Evolutionary conservation across 495 filamentous ascomycete genomes (phyloP).

Genomic region (Podospora bellae-mahoneyi): DNA sequence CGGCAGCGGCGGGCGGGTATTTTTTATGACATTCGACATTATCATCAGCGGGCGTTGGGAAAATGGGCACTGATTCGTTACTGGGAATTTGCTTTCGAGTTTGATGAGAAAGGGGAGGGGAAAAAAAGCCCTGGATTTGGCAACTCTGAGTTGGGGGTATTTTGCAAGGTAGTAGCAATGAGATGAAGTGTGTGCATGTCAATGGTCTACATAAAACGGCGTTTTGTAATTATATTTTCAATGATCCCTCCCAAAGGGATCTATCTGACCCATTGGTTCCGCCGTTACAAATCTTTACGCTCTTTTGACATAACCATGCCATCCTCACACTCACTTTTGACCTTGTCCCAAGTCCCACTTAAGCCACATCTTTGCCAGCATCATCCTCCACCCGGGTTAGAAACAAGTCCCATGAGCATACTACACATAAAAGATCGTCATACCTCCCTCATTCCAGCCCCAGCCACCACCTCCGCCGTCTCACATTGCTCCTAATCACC

Average conservation of each 20-base stretch:
- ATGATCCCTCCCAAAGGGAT: background rate
- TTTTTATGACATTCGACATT: background rate
- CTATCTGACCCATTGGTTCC: background rate
- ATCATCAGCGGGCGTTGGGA: constrained; percentile 12
- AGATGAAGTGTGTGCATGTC: background rate
- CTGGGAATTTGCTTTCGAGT: background rate
- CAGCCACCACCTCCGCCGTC: no score
- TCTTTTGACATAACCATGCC: background rate
- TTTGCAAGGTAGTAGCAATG: no score
- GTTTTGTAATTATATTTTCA: background rate
- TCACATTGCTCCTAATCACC: no score
- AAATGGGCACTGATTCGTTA: background rate
- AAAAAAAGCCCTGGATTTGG: background rate
- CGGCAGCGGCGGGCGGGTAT: background rate
- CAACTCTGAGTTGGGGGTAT: background rate
- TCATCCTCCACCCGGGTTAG: no score
- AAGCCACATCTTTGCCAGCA: no score
- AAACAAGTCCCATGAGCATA: no score
- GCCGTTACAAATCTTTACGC: background rate
- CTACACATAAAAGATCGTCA: no score
- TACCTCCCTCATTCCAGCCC: no score
- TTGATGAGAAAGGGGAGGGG: background rate
- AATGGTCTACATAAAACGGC: background rate
- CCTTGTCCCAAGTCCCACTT: no score
- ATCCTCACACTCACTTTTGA: background rate